Evolutionary conservation across 2,329 filamentous ascomycete species (phyloP), one percentile per base, ranked within the genome.

Genomic region (Pyrenophora tritici-repentis): DNA sequence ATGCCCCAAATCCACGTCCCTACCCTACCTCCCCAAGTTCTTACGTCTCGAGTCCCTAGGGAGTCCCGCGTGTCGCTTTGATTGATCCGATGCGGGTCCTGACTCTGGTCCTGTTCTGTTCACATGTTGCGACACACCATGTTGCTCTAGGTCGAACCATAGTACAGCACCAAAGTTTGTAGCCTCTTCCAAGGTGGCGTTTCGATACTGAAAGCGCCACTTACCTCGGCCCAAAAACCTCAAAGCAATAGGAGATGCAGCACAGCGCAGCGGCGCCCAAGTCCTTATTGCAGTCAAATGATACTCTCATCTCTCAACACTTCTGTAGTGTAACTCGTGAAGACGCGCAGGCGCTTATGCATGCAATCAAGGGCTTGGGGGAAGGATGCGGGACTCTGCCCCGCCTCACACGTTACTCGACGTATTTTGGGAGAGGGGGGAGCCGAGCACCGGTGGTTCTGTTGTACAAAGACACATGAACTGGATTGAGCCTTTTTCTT

Each of bases 311-410:
- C 40, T 17, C 37, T 31, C 14, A 32, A 39, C 36, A 48, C 14
- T 37, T 31, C 40, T 37, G 47, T 14, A 18, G 16, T 38, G 50
- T 36, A 50, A 35, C 22, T 24, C 41, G 17, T 33, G n/a, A n/a
- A 38, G 20, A 42, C 34, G 31, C 16, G 31, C 29, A 10, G 29
- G 32, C 18, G 37, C 48, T 40, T 26, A 40, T 41, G 50, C 45
- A 49, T 38, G 37, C 37, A 38, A 38, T 46, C 7, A 22, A 46
- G 31, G 32, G 42, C 32, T 20, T 29, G 36, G n/a, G 14, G 22
- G 33, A 37, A 31, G 42, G 20, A 24, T 40, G 42, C 32, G 46
- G 24, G 20, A 26, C 29, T 10, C 22, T 40, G 42, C 42, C 42
- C 48, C 48, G 20, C 42, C 41, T 20, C 34, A 13, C 26, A 29